Evolutionary conservation across 768 basidiomycete genomes (phyloP), one percentile per base, ranked within the genome.

Genomic region (Dacryopinax spathularia): DNA sequence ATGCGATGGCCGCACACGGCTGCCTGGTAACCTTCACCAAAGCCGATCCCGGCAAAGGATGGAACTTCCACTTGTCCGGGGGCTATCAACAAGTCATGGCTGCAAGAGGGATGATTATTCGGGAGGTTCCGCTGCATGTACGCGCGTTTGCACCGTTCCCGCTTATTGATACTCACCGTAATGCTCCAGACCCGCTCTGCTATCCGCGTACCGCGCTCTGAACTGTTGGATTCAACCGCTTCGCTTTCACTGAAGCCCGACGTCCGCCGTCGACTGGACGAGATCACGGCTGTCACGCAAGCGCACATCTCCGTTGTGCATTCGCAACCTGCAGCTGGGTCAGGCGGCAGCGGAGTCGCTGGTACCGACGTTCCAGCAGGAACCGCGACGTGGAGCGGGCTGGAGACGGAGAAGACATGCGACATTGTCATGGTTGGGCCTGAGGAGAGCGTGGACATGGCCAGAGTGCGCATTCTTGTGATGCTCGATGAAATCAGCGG

Each of bases 231-330:
- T 74, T 84, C 85, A 27, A 72, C 73, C 31, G 66, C 72, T 22
- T 65, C 68, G 34, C 60, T 60, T 33, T 34, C 62, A 5, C 81
- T 95, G 70, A 94, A 93, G 73, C 77, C 84, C 0, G 86, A 90
- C 67, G 89, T 94, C 34, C 82, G 88, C 62, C 83, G 84, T 60
- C 84, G 86, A 63, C 82, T 97, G n/a, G 92, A 96, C 73, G 91
- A 95, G 71, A 90, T 97, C 71, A 94, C 93, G 31, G 85, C 87
- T 1, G 88, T 91, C 71, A 94, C 91, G n/a, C 78, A 84, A 65
- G 91, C 94, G 9, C 90, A 93, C 73, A 91, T 97, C 71, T 87
- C 92, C 27, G 92, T 97, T 68, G 88, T 95, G 70, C 94, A 95
- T 69, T 60, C 60, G 20, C 61, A 64, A 62, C 34, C 33, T 20